Base-by-base conservation (phyloP, 192 early-diverging fungal genomes). In the Backusella macrospora region DNA sequence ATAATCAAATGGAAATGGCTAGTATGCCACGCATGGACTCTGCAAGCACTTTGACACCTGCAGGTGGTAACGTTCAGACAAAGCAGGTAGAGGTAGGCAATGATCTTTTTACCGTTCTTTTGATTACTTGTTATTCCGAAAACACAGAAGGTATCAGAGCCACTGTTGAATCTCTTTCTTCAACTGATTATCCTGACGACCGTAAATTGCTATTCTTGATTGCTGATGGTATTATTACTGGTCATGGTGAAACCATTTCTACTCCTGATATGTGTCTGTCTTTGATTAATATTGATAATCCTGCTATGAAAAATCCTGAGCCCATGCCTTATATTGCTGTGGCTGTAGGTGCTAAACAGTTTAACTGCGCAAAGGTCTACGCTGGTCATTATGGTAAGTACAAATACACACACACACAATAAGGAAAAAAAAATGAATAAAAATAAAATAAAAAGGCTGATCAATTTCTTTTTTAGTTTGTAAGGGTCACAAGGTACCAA, bases 121-220 rank as follows among this genome's bases (percentile, higher is more conserved):
- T 97, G 48, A 93, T 98, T 62, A 94, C 95, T 14, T 95, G 93
- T 82, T 98, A 98, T 79, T 98, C 96, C 6, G 97, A 98, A 78
- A 93, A 91, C 72, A 89, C 92, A 23, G 86, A 86, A 26, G 94
- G 92, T 34, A 86, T 96, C 63, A 84, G 90, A 12, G 90, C 85
- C 34, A 97, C 97, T 6, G 89, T 96, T 72, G 94, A 96, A 79
- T 97, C 95, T 42, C 78, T 98, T 29, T 93, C 95, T 39, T 69
- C 75, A 8, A 91, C 93, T 1, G 86, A 92, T 42, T 98, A 96
- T 81, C 93, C 94, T 48, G 92, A 95, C 79, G 90, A 92, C 48
- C 92, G 93, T 79, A 97, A 96, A 47, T 46, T 82, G 1, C 76
- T 98, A 37, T 94, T 98, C 65, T 88, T 96, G 40, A 88, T 98